Evolutionary conservation across 2,329 filamentous ascomycete genomes (phyloP).

Genomic region (Trichoderma sp.): DNA sequence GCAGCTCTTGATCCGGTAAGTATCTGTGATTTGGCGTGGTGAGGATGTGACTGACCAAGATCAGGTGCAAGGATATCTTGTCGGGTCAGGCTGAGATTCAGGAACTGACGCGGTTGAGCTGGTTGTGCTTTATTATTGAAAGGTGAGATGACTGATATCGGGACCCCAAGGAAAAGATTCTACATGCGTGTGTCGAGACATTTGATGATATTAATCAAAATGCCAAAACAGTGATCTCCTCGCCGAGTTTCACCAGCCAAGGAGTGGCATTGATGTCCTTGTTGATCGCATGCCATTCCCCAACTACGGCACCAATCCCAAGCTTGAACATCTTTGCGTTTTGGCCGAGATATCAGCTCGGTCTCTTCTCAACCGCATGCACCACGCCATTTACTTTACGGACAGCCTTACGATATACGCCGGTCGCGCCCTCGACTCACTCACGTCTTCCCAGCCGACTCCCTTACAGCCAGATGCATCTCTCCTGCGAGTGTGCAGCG

Average conservation of each 20-base stretch:
- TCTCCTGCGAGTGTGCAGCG: conserved; percentile 23
- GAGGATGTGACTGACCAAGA: neutral
- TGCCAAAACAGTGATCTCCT: conserved; percentile 22
- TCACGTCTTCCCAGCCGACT: neutral
- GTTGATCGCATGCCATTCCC: conserved; percentile 28
- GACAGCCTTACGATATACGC: conserved; percentile 23
- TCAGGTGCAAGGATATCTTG: conserved; percentile 17
- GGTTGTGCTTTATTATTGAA: conserved; percentile 28
- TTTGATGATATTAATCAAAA: neutral
- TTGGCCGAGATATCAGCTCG: conserved; percentile 26
- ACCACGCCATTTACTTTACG: conserved; percentile 26
- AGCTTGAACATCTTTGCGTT: conserved; percentile 22
- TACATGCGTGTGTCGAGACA: neutral
- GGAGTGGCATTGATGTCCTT: conserved; percentile 28
- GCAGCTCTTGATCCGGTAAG: conserved; percentile 21
- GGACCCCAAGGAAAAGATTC: too few species aligned
- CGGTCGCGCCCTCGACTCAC: conserved; percentile 16
- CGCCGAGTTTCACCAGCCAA: conserved; percentile 27
- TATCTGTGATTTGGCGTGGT: neutral
- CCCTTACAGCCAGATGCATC: conserved; percentile 19
- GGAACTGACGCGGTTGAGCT: conserved; percentile 26
- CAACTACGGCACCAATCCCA: conserved; percentile 22
- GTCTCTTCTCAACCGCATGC: conserved; percentile 27
- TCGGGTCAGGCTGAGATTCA: conserved; percentile 19
- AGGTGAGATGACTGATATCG: conserved; percentile 19